Evolutionary conservation across 2,329 filamentous ascomycete species (phyloP), one percentile per base, ranked within the genome.

Genomic region (Verruconis gallopava): DNA sequence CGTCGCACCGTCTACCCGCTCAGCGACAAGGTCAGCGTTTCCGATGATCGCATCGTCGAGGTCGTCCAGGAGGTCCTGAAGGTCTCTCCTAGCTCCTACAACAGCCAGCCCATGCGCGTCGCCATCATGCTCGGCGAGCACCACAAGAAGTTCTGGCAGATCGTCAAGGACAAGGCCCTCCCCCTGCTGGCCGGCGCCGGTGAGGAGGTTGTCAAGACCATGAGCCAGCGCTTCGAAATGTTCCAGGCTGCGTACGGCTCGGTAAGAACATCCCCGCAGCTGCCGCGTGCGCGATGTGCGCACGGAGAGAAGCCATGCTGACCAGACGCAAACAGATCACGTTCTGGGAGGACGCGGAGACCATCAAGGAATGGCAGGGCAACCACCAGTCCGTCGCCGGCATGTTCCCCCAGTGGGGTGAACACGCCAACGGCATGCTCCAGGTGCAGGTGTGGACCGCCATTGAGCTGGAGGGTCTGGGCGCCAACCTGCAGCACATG

Each of bases 401-500:
- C 40, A 47, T 47, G 44, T 43, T 44, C 13, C 25, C 34, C 14
- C 36, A 46, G 21, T 47, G 45, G 45, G 35, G 18, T 15, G 14
- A 44, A 17, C 46, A 48, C 30, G 34, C 35, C 6, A 38, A 40
- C 30, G 46, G 40, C 34, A 55, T 55, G 52, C 44, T 50, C 37
- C 49, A 51, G 44, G 49, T 47, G 35, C 38, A 48, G 36, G 41
- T 50, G 15, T 55, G 53, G 53, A 53, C 51, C 1, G 53, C 53
- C 6, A 44, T 55, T 18, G 51, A 54, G 43, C 43, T 50, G n/a
- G 51, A 53, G 37, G 53, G 53, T 12, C 44, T 56, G 3, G 53
- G 53, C 5, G 50, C 50, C 39, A 56, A 53, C 39, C 39, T 56
- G 25, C 53, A 56, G 44, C 53, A 55, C 43, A 53, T 53, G 48